Conservation (phyloP, 2,329 filamentous ascomycete genomes). For the Ceratocystis albifundus region DNA sequence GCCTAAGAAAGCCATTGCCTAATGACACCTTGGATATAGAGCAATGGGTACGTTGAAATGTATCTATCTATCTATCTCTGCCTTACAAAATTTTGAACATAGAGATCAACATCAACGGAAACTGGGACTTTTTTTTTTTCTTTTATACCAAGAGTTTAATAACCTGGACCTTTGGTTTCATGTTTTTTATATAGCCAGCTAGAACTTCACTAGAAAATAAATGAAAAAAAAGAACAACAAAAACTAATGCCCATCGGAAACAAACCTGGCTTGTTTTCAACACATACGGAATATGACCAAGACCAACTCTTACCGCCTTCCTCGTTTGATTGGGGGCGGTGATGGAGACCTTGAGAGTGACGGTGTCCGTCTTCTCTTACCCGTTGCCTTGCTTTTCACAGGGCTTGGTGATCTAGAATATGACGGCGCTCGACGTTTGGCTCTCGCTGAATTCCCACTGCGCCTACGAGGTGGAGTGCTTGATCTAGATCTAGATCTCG, state of each 20-base stretch:
- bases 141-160: background rate
- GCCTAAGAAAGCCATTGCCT: background rate
- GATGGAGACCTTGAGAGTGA: slow-evolving; percentile 23
- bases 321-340: slow-evolving; percentile 23
- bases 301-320: slow-evolving; percentile 17
- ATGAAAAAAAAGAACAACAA: too few species aligned
- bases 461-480: slow-evolving; percentile 26
- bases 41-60: too few species aligned
- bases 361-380: slow-evolving; percentile 18
- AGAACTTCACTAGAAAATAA: too few species aligned
- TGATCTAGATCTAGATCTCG: slow-evolving; percentile 15
- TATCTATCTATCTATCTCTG: background rate
- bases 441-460: background rate
- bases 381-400: slow-evolving; percentile 8
- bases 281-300: too few species aligned
- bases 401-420: slow-evolving; percentile 18
- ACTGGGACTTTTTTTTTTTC: background rate
- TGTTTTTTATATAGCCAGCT: background rate
- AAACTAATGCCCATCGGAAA: too few species aligned
- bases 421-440: background rate
- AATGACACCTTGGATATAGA: background rate
- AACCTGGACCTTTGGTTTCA: background rate
- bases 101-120: background rate
- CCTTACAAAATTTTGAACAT: background rate
- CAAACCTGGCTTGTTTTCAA: too few species aligned